Evolutionary conservation across 306 rosid genomes (phyloP).

Genomic region (Lablab purpureus): DNA sequence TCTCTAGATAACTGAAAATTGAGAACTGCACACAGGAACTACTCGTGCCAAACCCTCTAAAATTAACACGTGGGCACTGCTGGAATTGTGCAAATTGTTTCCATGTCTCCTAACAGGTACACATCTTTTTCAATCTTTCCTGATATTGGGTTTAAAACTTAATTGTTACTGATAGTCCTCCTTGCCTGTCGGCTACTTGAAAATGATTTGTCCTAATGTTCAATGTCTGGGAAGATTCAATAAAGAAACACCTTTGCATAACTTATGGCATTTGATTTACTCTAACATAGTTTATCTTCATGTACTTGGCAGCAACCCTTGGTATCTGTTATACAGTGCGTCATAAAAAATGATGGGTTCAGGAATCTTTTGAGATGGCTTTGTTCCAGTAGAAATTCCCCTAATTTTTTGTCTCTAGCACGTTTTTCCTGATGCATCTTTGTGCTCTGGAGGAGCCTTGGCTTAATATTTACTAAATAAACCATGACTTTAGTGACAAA

Average conservation of each 20-base stretch:
- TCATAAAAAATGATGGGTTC: background rate
- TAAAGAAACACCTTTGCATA: background rate
- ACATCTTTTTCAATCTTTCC: constrained; percentile 6
- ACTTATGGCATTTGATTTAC: background rate
- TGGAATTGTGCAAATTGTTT: background rate
- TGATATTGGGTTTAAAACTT: background rate
- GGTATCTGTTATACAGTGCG: background rate
- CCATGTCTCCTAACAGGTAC: constrained; percentile 1
- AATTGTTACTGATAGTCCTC: background rate
- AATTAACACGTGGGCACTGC: background rate
- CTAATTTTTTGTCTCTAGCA: background rate
- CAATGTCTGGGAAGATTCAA: constrained; percentile 10
- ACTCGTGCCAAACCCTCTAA: background rate
- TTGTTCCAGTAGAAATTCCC: background rate
- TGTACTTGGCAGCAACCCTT: background rate
- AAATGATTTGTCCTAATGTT: background rate
- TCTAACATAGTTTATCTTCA: background rate
- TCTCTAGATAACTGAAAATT: background rate
- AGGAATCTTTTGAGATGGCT: background rate
- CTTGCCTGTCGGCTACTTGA: background rate
- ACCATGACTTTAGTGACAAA: background rate
- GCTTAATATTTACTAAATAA: background rate
- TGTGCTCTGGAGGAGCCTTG: background rate
- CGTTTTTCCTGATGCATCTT: background rate
- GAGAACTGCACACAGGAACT: background rate